Evolutionary conservation across 805 yeast genomes (phyloP), one percentile per base, ranked within the genome.

Genomic region (Cyberlindnera mississippiensis): DNA sequence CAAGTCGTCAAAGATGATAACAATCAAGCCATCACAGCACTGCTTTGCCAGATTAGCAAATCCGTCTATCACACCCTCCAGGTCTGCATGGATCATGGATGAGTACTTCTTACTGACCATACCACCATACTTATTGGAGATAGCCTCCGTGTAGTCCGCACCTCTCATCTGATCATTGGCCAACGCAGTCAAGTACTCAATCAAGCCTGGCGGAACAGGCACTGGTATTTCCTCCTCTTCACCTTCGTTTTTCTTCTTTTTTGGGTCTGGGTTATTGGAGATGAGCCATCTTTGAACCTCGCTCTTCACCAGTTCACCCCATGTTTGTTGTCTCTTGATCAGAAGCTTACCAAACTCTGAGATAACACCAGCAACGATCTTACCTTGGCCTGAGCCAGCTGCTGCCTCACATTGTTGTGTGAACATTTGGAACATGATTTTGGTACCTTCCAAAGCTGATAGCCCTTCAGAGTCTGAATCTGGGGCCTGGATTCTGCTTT

Each of bases 401-500:
- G 95, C 93, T 6, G 85, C 90, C 47, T 85, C 95, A 13, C 87
- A 82, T 60, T 89, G 96, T 57, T 88, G 96, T n/a, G 82, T 80
- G 44, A 88, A 77, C 82, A 88, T 83, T 47, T 85, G 78, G 59
- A 85, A 80, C 22, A 89, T 81, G 4, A 84, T 81, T 46, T 80
- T 82, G 40, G 88, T 84, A 41, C 88, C 93, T 41, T 87, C 87
- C 41, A 88, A 65, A 19, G 82, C 87, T 38, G 71, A 71, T 13
- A 75, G 67, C 12, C 78, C 76, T 43, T 86, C 87, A 5, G 78
- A 72, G 57, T 82, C 88, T 4, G 66, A 57, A 42, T 80, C 87
- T 7, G 97, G 97, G 7, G 95, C 89, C 7, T 72, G 70, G 13
- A 70, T 67, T 59, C 96, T 78, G 33, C 70, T 68, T 28, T 68